Evolutionary conservation across 2,329 filamentous ascomycete genomes (phyloP).

Genomic region (Cytospora paraplurivora): DNA sequence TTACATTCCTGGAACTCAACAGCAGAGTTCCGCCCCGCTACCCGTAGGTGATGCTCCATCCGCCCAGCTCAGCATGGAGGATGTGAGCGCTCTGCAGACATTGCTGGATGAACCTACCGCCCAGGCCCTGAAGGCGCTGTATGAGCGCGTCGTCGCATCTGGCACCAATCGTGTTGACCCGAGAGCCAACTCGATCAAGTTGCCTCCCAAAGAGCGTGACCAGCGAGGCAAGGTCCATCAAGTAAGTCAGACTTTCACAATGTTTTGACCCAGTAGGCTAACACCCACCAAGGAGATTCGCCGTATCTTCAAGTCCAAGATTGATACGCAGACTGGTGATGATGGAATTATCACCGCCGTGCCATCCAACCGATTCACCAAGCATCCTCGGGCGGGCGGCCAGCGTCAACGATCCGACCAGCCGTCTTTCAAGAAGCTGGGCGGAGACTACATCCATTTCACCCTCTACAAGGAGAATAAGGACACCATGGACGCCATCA

Average conservation of each 20-base stretch:
- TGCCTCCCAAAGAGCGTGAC: conserved; percentile 47
- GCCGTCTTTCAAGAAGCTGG: conserved; percentile 32
- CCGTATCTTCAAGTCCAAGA: conserved; percentile 73
- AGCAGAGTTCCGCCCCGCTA: conserved; percentile 32
- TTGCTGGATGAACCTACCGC: conserved; percentile 46
- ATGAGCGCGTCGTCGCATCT: conserved; percentile 38
- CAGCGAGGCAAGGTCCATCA: conserved; percentile 54
- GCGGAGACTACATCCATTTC: conserved; percentile 85
- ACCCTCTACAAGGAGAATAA: conserved; percentile 96
- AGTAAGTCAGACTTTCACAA: conserved; percentile 34
- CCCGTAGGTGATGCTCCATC: conserved; percentile 16
- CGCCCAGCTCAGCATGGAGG: conserved; percentile 35
- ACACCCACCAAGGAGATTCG: conserved; percentile 59
- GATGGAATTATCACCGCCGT: conserved; percentile 65
- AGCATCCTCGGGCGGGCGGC: conserved; percentile 39
- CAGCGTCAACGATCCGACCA: conserved; percentile 30
- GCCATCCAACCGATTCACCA: conserved; percentile 56
- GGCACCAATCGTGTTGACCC: conserved; percentile 35
- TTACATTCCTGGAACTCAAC: conserved; percentile 16
- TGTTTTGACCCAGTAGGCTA: not conserved
- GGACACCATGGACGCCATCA: conserved; percentile 90
- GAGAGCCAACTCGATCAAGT: conserved; percentile 40
- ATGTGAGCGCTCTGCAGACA: conserved; percentile 41
- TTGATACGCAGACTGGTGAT: conserved; percentile 71
- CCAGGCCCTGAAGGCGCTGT: conserved; percentile 46